Evolutionary conservation across 768 basidiomycete species (phyloP), one percentile per base, ranked within the genome.

Genomic region (Tulasnella sp.): DNA sequence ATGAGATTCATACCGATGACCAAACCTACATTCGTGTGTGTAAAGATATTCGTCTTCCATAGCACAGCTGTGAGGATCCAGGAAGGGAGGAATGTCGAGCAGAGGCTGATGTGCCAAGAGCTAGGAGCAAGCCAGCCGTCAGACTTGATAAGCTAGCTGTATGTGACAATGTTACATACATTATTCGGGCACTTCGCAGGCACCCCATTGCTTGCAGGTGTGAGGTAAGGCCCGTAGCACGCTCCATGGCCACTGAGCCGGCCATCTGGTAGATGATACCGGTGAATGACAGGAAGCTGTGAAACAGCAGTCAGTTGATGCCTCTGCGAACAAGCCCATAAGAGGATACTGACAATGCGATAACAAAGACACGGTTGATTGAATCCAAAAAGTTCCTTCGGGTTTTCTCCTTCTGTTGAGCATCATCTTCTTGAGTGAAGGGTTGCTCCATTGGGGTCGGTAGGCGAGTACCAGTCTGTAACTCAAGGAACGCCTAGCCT

Each of bases 161-260:
- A 42, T 56, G n/a, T 29, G 60, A 47, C 29, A 3, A 15, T 38
- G 24, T 29, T 13, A 67, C 79, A 15, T 66, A 80, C 78, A 81
- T 61, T 50, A 86, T 78, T 38, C 85, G 76, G 11, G 86, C 85
- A 0, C 80, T 80, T 65, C 88, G 85, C 5, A 78, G 70, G 13
- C 88, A 74, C 7, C 88, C 88, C 88, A 90, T 89, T 2, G 80
- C 85, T 66, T 84, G 83, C 76, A 89, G 80, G 66, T 89, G 85
- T 7, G 79, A 72, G 0, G 88, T 87, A 30, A 89, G 68, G 15
- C 78, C 70, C 55, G 73, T 76, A 0, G 86, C 82, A 43, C 86
- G 76, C 68, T 90, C 88, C 4, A 75, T 76, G 11, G 82, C 73
- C 45, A 85, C 78, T 7, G 83, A 76, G 2, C 86, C 88, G 11